These are phyloP conservation scores for Linnemannia zychae DNA, from an alignment of 192 early-diverging fungal genomes.

Conservation along the genomic window DNA sequence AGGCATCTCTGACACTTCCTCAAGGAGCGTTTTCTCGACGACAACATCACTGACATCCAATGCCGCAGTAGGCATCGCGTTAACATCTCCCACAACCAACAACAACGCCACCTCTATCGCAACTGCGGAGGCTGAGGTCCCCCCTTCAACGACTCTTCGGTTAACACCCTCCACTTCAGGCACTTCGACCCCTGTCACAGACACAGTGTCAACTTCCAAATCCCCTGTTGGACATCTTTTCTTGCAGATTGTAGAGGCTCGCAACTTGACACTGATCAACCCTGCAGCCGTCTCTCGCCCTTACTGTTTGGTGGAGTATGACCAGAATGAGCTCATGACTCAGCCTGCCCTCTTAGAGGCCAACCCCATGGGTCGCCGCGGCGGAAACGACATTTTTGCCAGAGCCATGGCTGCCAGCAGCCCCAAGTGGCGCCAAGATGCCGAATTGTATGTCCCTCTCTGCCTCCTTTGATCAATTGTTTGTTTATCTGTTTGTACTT, in stretches of 20 bases:
- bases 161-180: not conserved
- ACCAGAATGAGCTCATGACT: conserved; percentile 57
- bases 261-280: conserved; percentile 55
- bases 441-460: conserved; percentile 51
- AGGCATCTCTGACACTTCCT: not conserved
- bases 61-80: conserved; percentile 1
- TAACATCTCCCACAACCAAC: not conserved
- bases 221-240: conserved; percentile 43
- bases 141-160: not conserved
- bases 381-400: conserved; percentile 55
- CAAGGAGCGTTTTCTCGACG: not conserved
- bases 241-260: conserved; percentile 57
- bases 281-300: conserved; percentile 44
- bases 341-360: conserved; percentile 27
- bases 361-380: conserved; percentile 26
- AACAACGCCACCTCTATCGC: not conserved
- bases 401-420: conserved; percentile 53
- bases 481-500: conserved; percentile 5
- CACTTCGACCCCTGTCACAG: not conserved
- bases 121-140: not conserved
- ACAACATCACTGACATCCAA: not conserved
- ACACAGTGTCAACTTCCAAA: conserved; percentile 4
- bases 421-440: conserved; percentile 60
- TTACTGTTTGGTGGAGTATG: conserved; percentile 58
- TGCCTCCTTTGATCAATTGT: conserved; percentile 3